Conservation (phyloP, 192 early-diverging fungal genomes). For the Kickxella alabastrina region DNA sequence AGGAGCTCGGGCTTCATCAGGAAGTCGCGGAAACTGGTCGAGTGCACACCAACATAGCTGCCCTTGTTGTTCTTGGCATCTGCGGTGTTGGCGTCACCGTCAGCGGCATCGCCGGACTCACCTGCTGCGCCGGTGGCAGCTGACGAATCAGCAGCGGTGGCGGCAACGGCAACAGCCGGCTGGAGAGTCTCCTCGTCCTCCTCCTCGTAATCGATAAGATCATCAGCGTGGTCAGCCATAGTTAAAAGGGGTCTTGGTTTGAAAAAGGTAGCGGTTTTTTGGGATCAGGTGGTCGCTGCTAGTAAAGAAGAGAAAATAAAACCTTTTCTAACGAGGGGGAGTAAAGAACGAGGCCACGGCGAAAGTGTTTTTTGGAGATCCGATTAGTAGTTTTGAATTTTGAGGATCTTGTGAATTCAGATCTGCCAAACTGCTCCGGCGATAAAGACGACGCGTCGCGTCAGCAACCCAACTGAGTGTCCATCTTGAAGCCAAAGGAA, state of each 20-base stretch:
- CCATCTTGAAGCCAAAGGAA: no score
- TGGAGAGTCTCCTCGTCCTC: conserved; percentile 74
- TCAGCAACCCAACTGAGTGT: no score
- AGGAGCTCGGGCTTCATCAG: conserved; percentile 94
- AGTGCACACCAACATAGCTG: conserved; percentile 96
- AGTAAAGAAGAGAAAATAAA: neutral
- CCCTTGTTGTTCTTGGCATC: conserved; percentile 90
- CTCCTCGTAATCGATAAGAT: conserved; percentile 97
- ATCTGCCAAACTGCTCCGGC: no score
- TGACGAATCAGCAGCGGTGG: conserved; percentile 10
- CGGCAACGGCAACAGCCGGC: conserved; percentile 22
- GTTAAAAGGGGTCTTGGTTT: conserved; percentile 2
- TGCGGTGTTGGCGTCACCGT: conserved; percentile 51
- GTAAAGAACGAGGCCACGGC: neutral
- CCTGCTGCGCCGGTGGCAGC: no score
- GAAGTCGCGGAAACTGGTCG: conserved; percentile 98
- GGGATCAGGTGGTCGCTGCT: no score
- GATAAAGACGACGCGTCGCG: no score
- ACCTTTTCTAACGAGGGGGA: neutral
- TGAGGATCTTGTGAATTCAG: no score
- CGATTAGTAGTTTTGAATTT: neutral
- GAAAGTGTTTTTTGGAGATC: neutral
- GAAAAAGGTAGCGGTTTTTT: neutral
- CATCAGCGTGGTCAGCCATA: conserved; percentile 74
- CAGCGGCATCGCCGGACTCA: conserved; percentile 36